Percentiles rank a stretch among this genome's conserved stretches.
Conservation (phyloP, 1,284 basidiomycete species). For the Cutaneotrichosporon arboriforme region DNA sequence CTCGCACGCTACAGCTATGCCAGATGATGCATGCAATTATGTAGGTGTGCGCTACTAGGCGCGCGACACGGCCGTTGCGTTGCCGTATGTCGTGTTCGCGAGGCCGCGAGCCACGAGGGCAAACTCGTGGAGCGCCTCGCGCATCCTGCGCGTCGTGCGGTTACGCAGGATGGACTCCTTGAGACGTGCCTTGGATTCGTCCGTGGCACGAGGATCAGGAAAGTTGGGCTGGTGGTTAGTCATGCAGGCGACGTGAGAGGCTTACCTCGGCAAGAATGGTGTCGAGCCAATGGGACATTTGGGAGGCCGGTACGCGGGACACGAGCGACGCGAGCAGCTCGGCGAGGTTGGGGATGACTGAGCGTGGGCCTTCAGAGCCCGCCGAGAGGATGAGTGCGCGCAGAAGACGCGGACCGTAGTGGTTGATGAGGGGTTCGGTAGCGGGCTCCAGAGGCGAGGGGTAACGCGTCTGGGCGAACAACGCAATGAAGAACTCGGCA, state of each 20-base stretch:
- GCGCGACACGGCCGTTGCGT: conserved; percentile 35
- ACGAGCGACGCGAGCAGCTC: conserved; percentile 67
- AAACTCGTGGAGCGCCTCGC: conserved; percentile 49
- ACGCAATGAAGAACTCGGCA: conserved; percentile 61
- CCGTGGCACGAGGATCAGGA: conserved; percentile 45
- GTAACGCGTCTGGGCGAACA: conserved; percentile 45
- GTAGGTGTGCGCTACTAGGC: background rate
- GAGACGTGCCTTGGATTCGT: conserved; percentile 69
- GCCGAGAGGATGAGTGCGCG: conserved; percentile 68
- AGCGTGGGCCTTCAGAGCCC: conserved; percentile 72
- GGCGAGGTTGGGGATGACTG: conserved; percentile 73
- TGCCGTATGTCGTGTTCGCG: conserved; percentile 47
- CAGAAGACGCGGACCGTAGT: conserved; percentile 63
- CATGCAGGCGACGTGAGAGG: conserved; percentile 6
- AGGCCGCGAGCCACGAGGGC: conserved; percentile 46
- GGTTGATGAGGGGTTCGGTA: conserved; percentile 52
- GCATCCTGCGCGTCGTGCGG: conserved; percentile 45
- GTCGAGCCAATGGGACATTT: conserved; percentile 63
- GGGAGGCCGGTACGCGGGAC: conserved; percentile 53
- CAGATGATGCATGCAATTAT: background rate
- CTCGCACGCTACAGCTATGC: background rate
- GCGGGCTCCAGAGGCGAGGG: conserved; percentile 40
- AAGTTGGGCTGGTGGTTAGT: conserved; percentile 20
- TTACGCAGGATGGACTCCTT: conserved; percentile 60
- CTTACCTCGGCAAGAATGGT: conserved; percentile 65